Conservation (phyloP, 805 yeast species). For the Wickerhamomyces queroliae region DNA sequence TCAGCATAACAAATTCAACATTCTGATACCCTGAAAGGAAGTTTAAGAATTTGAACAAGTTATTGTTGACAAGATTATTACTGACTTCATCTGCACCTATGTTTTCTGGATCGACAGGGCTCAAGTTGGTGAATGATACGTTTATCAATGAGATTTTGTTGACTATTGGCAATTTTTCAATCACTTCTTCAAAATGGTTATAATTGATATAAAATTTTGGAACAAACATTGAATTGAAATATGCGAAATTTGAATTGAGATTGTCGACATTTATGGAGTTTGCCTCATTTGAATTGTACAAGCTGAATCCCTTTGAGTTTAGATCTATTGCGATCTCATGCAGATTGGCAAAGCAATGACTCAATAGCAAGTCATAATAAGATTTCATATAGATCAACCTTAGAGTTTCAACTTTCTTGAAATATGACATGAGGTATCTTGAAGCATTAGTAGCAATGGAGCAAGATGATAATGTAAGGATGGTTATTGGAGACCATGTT, state of each 20-base stretch:
- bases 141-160: slow-evolving; percentile 14
- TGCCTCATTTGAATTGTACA: slow-evolving; percentile 14
- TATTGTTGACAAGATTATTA: slow-evolving; percentile 28
- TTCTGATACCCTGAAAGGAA: slow-evolving; percentile 25
- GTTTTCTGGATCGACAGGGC: slow-evolving; percentile 21
- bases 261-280: slow-evolving; percentile 14
- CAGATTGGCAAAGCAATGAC: slow-evolving; percentile 38
- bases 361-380: slow-evolving; percentile 41
- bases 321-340: slow-evolving; percentile 40
- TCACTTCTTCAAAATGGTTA: slow-evolving; percentile 11
- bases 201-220: slow-evolving; percentile 23
- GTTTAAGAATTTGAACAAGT: slow-evolving; percentile 28
- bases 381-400: slow-evolving; percentile 33
- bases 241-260: slow-evolving; percentile 21
- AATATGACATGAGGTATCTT: slow-evolving; percentile 31
- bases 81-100: slow-evolving; percentile 22
- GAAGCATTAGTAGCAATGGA: slow-evolving; percentile 31
- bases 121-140: slow-evolving; percentile 20
- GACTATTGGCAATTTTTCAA: slow-evolving; percentile 15
- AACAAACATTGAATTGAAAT: slow-evolving; percentile 21
- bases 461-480: slow-evolving; percentile 27
- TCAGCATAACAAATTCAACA: slow-evolving; percentile 30
- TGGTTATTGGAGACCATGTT: slow-evolving; percentile 29
- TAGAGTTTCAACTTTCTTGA: slow-evolving; percentile 32
- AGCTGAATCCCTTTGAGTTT: slow-evolving; percentile 37